phyloP scores from a whole-genome alignment of 495 filamentous ascomycete species.

The Clavariopsis aquatica region DNA sequence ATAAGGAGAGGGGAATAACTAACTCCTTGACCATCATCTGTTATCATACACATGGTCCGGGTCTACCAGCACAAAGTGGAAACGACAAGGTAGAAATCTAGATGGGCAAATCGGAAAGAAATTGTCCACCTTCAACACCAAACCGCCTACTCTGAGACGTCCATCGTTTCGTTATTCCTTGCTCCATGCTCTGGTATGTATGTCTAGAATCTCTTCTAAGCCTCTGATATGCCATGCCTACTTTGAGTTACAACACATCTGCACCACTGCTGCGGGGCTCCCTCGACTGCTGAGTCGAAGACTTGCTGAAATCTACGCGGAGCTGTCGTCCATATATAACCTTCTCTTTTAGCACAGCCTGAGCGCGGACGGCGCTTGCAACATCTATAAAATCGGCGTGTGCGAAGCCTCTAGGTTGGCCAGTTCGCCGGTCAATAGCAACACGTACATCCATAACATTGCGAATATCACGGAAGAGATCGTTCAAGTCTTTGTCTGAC shows the following conservation, averaged over 20 bases:
- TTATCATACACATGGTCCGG: constrained; percentile 24
- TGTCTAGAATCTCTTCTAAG: background rate
- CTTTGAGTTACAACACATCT: background rate
- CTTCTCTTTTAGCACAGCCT: constrained; percentile 57
- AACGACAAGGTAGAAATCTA: constrained; percentile 32
- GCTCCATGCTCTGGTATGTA: background rate
- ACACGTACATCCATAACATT: constrained; percentile 82
- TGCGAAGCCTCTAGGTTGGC: constrained; percentile 83
- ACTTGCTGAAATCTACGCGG: constrained; percentile 61
- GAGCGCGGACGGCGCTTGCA: constrained; percentile 59
- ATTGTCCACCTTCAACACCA: constrained; percentile 2
- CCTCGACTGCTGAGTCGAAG: background rate
- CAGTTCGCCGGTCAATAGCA: constrained; percentile 84
- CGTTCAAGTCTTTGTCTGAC: constrained; percentile 82
- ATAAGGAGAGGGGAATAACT: constrained; percentile 6
- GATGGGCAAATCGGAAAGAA: constrained; percentile 4
- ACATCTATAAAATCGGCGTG: constrained; percentile 82
- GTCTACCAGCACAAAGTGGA: constrained; percentile 28
- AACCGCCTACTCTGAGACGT: background rate
- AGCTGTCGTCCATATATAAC: constrained; percentile 67
- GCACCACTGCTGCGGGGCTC: background rate
- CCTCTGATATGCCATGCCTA: background rate
- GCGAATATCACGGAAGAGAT: constrained; percentile 69
- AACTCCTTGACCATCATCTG: constrained; percentile 21
- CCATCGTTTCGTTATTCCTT: constrained; percentile 3